These are phyloP conservation scores for Carex scoparia DNA, from an alignment of 176 grass and related monocot genomes.

Conservation along the genomic window DNA sequence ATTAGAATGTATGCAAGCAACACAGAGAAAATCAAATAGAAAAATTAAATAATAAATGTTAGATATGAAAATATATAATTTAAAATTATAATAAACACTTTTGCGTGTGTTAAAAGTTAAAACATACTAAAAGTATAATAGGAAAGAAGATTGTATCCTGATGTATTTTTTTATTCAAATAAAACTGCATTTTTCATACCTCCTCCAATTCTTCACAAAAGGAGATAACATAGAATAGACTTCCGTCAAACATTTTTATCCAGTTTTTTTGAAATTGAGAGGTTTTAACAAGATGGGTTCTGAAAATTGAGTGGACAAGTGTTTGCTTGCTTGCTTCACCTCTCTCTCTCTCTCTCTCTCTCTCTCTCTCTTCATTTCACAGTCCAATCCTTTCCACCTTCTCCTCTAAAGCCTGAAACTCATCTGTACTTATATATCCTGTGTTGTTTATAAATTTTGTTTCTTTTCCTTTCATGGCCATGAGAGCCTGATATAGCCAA, in stretches of 20 bases:
- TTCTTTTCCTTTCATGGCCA: constrained; percentile 17
- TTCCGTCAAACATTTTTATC: not conserved
- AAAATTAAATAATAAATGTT: not conserved
- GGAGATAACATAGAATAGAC: not conserved
- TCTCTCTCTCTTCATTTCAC: constrained; percentile 12
- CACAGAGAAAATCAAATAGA: not conserved
- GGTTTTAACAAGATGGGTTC: not conserved
- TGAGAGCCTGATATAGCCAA: constrained; percentile 9
- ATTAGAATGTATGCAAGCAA: not conserved
- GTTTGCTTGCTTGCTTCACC: constrained; percentile 23
- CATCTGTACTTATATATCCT: constrained; percentile 12
- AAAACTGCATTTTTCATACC: not conserved
- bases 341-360: constrained; percentile 21
- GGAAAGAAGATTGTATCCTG: no score
- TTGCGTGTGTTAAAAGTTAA: not conserved
- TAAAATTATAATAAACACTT: not conserved
- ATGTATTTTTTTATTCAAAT: not conserved
- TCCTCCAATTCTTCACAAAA: not conserved
- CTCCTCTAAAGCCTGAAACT: not conserved
- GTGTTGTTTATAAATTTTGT: not conserved
- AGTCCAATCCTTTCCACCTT: constrained; percentile 27
- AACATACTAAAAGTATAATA: not conserved
- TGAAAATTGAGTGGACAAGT: constrained; percentile 27
- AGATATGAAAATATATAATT: not conserved
- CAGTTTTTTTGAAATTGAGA: constrained; percentile 13